phyloP scores from a whole-genome alignment of 1,284 basidiomycete genomes.

The Leccinum subrobustum region DNA sequence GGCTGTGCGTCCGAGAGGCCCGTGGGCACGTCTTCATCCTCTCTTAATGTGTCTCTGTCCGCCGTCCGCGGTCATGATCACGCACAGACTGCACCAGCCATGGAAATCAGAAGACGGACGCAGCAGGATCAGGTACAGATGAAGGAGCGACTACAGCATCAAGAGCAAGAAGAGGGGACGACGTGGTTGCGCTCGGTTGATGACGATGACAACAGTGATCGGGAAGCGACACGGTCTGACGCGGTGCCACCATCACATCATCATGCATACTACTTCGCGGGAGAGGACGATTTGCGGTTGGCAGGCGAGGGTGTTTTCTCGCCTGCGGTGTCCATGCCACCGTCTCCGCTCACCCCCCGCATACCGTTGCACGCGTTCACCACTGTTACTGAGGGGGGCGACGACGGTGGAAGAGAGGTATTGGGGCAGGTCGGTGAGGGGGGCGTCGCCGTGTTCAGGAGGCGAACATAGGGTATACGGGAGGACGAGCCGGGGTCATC shows the following conservation, averaged over 20 bases:
- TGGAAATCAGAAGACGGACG: background rate
- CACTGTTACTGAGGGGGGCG: background rate
- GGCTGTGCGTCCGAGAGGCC: background rate
- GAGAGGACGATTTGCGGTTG: conserved; percentile 52
- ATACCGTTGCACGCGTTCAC: conserved; percentile 5
- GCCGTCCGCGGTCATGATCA: background rate
- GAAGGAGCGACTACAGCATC: background rate
- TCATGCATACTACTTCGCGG: conserved; percentile 52
- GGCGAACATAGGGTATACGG: conserved; percentile 14
- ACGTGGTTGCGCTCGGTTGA: background rate
- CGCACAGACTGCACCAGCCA: background rate
- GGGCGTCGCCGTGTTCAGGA: conserved; percentile 16
- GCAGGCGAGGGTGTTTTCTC: conserved; percentile 72
- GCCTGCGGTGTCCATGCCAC: conserved; percentile 60
- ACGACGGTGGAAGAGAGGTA: background rate
- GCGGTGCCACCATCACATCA: conserved; percentile 1
- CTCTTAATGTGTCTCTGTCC: background rate
- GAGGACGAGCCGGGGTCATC: conserved; percentile 1
- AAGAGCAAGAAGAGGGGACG: background rate
- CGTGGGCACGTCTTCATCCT: background rate
- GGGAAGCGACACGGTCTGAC: background rate
- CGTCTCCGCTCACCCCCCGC: conserved; percentile 48
- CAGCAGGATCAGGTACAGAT: background rate
- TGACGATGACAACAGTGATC: background rate
- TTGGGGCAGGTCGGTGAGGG: conserved; percentile 13